A percentile compares a stretch with the other conserved stretches of the same genome.
Evolutionary conservation across 1,284 basidiomycete genomes (phyloP).

Genomic region (Cystobasidium slooffiae): DNA sequence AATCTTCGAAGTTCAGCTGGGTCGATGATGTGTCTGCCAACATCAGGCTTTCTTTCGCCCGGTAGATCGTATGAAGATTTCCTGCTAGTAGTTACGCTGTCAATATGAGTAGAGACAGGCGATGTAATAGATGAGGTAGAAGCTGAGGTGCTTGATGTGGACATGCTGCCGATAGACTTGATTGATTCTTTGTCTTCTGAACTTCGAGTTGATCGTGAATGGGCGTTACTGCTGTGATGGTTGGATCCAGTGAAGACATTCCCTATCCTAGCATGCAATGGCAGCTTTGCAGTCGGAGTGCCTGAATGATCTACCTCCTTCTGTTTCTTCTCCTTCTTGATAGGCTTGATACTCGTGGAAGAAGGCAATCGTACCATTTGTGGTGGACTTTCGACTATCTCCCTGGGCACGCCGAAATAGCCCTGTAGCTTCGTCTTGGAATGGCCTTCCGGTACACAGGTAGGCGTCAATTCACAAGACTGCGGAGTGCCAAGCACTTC

Average conservation of each 20-base stretch:
- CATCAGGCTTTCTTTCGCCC: not conserved
- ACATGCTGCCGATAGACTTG: constrained; percentile 16
- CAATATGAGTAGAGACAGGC: not conserved
- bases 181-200: constrained; percentile 21
- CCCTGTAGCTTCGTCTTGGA: constrained; percentile 10
- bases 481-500: not conserved
- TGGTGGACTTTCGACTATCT: not conserved
- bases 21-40: constrained; percentile 39
- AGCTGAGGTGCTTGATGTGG: not conserved
- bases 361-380: not conserved
- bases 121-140: constrained; percentile 15
- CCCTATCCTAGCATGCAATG: constrained; percentile 6
- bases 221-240: not conserved
- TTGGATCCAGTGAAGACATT: constrained; percentile 8
- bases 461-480: constrained; percentile 23
- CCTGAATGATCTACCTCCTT: not conserved
- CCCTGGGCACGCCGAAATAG: constrained; percentile 13
- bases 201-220: not conserved
- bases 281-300: not conserved
- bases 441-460: not conserved
- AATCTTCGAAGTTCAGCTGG: constrained; percentile 36
- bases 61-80: constrained; percentile 16
- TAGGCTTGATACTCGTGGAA: not conserved
- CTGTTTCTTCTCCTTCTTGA: not conserved
- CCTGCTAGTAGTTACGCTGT: constrained; percentile 1